These are phyloP conservation scores for Kluyveromyces marxianus DNA, from an alignment of 1,139 yeast genomes.

Conservation along the genomic window DNA sequence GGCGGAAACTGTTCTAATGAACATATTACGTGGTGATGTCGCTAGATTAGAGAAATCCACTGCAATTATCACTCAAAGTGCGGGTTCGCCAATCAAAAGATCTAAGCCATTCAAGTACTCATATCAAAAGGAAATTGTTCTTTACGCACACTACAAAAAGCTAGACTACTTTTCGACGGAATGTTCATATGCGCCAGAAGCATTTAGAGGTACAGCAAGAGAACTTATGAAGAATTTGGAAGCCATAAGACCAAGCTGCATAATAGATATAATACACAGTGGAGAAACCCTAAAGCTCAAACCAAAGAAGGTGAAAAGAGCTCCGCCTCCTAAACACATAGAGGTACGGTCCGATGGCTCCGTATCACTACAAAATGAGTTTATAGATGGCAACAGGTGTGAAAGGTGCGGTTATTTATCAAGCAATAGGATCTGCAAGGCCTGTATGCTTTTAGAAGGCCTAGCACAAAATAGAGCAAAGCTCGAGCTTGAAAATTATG, in stretches of 20 bases:
- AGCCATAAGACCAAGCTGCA: slow-evolving; percentile 85
- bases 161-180: slow-evolving; percentile 95
- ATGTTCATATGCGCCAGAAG: slow-evolving; percentile 97
- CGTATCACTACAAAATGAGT: slow-evolving; percentile 36
- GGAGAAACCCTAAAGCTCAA: slow-evolving; percentile 80
- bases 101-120: slow-evolving; percentile 94
- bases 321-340: slow-evolving; percentile 32
- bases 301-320: slow-evolving; percentile 37
- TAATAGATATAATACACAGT: slow-evolving; percentile 86
- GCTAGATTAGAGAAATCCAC: slow-evolving; percentile 91
- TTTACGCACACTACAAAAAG: slow-evolving; percentile 94
- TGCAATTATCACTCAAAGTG: slow-evolving; percentile 70
- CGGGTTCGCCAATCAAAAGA: slow-evolving; percentile 77
- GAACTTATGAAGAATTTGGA: slow-evolving; percentile 85
- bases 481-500: slow-evolving; percentile 44
- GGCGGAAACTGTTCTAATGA: slow-evolving; percentile 98
- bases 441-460: slow-evolving; percentile 82
- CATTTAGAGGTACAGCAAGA: slow-evolving; percentile 95
- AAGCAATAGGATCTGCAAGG: slow-evolving; percentile 83
- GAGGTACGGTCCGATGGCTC: slow-evolving; percentile 58
- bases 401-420: slow-evolving; percentile 89
- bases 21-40: slow-evolving; percentile 88
- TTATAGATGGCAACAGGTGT: slow-evolving; percentile 65
- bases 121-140: slow-evolving; percentile 93
- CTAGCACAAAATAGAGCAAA: slow-evolving; percentile 70